Conservation (phyloP, 768 basidiomycete species). For the Leccinum barrowsii region DNA sequence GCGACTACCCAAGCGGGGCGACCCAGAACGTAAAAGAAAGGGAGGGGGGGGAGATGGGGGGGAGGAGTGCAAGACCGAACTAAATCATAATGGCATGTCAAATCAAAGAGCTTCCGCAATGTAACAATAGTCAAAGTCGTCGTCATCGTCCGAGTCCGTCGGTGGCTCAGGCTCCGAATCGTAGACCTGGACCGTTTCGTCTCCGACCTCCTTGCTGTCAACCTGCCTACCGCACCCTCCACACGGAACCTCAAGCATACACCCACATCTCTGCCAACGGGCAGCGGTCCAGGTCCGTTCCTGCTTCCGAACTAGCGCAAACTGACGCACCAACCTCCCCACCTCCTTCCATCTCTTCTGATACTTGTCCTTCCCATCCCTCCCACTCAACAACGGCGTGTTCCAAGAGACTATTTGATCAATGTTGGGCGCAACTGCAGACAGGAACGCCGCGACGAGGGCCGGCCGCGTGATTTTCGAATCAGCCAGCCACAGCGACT, state of each 20-base stretch:
- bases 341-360: conserved; percentile 23
- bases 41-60: no score
- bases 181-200: conserved; percentile 13
- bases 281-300: conserved; percentile 20
- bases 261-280: not conserved
- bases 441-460: conserved; percentile 28
- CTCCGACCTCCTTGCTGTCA: not conserved
- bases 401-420: conserved; percentile 31
- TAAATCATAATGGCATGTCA: not conserved
- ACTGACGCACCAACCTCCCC: conserved; percentile 18
- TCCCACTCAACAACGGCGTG: conserved; percentile 25
- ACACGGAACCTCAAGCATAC: not conserved
- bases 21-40: not conserved
- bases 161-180: conserved; percentile 24
- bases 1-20: not conserved
- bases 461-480: conserved; percentile 25
- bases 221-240: not conserved
- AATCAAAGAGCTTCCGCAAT: not conserved
- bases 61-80: not conserved
- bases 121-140: conserved; percentile 27
- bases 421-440: conserved; percentile 28
- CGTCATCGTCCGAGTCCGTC: conserved; percentile 24
- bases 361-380: conserved; percentile 25
- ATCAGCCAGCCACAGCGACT: conserved; percentile 28
- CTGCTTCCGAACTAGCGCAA: conserved; percentile 18